phyloP scores from a whole-genome alignment of 345 rosid genomes.

The Pistacia atlantica region DNA sequence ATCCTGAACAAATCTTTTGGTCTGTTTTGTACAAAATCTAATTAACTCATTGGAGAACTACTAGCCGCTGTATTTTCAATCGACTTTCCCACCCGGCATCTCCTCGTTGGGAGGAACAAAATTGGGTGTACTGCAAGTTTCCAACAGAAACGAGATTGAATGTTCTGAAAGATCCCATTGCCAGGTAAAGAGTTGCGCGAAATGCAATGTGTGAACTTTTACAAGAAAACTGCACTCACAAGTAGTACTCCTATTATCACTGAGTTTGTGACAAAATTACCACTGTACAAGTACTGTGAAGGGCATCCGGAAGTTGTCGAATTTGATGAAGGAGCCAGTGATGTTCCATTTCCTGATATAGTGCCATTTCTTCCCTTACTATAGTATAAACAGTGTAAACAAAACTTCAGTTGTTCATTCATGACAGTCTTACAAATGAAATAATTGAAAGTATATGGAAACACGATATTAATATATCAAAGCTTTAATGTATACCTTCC shows the following conservation, averaged over 20 bases:
- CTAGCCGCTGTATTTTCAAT: constrained; percentile 21
- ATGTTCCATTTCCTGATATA: constrained; percentile 57
- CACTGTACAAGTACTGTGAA: constrained; percentile 26
- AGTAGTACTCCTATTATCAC: constrained; percentile 46
- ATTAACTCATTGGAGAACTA: constrained; percentile 24
- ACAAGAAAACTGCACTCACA: constrained; percentile 45
- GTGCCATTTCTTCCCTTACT: constrained; percentile 77
- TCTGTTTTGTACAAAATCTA: constrained; percentile 29
- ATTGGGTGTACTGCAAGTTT: constrained; percentile 31
- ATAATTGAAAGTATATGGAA: too few species aligned
- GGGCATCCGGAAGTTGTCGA: constrained; percentile 60
- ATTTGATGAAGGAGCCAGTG: constrained; percentile 82
- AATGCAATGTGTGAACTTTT: constrained; percentile 25
- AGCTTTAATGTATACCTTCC: constrained; percentile 63
- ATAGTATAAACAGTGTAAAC: constrained; percentile 23
- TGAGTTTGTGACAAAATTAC: constrained; percentile 46
- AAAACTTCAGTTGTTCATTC: constrained; percentile 14
- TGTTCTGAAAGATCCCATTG: not conserved
- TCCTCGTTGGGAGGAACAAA: constrained; percentile 43
- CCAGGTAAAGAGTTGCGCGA: not conserved
- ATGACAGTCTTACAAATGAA: not conserved
- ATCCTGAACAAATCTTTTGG: constrained; percentile 17
- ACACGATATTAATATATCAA: not conserved
- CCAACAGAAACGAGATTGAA: constrained; percentile 9
- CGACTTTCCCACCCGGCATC: constrained; percentile 24